Evolutionary conservation across 208 protist species (phyloP).

Genomic region (Strigomonas galati): DNA sequence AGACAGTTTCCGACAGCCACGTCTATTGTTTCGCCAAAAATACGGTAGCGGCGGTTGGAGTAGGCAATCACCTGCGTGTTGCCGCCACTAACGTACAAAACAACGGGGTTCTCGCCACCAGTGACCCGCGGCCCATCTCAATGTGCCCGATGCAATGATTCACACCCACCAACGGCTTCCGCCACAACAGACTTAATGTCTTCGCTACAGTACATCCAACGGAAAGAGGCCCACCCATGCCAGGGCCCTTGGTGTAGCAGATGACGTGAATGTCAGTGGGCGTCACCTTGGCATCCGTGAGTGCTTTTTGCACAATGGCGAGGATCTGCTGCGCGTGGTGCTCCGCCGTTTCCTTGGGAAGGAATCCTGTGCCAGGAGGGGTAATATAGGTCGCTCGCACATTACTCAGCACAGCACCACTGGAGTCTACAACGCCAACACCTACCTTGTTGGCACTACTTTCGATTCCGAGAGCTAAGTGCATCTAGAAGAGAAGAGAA

Average conservation of each 20-base stretch:
- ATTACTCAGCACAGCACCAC: slow-evolving; percentile 96
- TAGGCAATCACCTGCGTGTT: slow-evolving; percentile 99
- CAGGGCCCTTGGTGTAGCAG: slow-evolving; percentile 97
- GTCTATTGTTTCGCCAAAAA: slow-evolving; percentile 99
- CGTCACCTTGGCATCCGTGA: slow-evolving; percentile 86
- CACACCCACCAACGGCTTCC: slow-evolving; percentile 95
- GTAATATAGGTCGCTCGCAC: slow-evolving; percentile 97
- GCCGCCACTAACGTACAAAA: slow-evolving; percentile 99
- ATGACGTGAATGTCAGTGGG: slow-evolving; percentile 91
- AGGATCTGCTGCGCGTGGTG: slow-evolving; percentile 94
- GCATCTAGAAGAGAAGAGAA: not conserved
- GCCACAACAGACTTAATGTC: slow-evolving; percentile 81
- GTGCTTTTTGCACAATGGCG: slow-evolving; percentile 88
- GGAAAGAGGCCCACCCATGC: slow-evolving; percentile 96
- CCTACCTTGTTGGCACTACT: slow-evolving; percentile 99
- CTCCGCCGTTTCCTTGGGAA: slow-evolving; percentile 97
- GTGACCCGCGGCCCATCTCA: slow-evolving; percentile 99
- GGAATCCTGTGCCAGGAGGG: slow-evolving; percentile 97
- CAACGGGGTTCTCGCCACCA: slow-evolving; percentile 93
- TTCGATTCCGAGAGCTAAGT: slow-evolving; percentile 95
- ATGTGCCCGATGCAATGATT: slow-evolving; percentile 99
- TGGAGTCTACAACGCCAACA: slow-evolving; percentile 95
- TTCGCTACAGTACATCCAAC: slow-evolving; percentile 82
- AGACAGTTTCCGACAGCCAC: slow-evolving; percentile 99
- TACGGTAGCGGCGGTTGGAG: slow-evolving; percentile 94